These are phyloP conservation scores for Trichoderma citrinoviride DNA, from an alignment of 2,329 filamentous ascomycete genomes.

Conservation along the genomic window DNA sequence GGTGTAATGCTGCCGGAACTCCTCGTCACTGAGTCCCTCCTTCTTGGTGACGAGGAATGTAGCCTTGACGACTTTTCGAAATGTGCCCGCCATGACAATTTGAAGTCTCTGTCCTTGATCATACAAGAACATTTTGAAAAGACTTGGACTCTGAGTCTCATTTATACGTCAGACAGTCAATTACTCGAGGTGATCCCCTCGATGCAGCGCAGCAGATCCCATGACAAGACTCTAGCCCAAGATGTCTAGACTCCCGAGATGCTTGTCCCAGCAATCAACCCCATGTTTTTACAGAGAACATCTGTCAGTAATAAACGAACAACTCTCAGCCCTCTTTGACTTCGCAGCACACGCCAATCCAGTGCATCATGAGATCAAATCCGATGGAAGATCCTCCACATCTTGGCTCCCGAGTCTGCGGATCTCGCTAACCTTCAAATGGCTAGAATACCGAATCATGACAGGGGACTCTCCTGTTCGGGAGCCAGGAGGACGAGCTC, in stretches of 20 bases:
- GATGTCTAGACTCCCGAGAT: not conserved
- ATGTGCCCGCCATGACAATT: not conserved
- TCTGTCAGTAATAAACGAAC: too few species aligned
- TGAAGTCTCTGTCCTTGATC: not conserved
- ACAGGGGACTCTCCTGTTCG: not conserved
- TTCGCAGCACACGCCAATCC: not conserved
- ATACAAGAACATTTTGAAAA: not conserved
- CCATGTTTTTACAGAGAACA: too few species aligned
- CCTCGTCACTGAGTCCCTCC: not conserved
- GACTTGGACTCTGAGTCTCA: not conserved
- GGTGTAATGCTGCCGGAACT: not conserved
- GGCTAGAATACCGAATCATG: conserved; percentile 4
- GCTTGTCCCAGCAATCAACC: not conserved
- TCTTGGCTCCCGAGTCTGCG: not conserved
- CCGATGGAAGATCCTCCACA: not conserved
- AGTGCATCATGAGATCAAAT: not conserved
- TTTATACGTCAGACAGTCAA: not conserved
- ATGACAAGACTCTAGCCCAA: not conserved
- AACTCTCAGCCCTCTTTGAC: too few species aligned
- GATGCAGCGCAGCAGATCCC: not conserved
- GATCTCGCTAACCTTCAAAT: conserved; percentile 10
- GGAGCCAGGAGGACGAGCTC: not conserved
- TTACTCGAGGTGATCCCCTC: not conserved
- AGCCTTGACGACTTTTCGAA: not conserved
- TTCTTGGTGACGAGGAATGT: conserved; percentile 8